Percentiles rank a stretch among this genome's conserved stretches.
Evolutionary conservation across 192 early-diverging fungal genomes (phyloP).

Genomic region (Mortierella hygrophila): DNA sequence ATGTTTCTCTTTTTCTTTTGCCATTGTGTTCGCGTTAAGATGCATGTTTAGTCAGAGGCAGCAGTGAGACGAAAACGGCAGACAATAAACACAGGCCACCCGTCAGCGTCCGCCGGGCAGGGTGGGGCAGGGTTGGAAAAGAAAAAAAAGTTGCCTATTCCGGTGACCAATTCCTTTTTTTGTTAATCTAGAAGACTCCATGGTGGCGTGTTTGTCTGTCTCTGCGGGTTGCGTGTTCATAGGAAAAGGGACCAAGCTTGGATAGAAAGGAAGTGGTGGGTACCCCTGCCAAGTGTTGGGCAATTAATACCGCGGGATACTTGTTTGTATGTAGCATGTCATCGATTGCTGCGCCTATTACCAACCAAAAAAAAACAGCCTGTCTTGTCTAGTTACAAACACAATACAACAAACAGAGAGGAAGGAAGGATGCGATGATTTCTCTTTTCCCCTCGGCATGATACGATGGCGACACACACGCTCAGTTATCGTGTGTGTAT

Average conservation of each 20-base stretch:
- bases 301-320: background rate
- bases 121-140: background rate
- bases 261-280: background rate
- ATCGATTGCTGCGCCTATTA: background rate
- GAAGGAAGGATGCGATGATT: background rate
- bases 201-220: background rate
- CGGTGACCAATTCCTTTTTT: background rate
- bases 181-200: slow-evolving; percentile 2
- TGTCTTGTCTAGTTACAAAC: background rate
- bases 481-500: background rate
- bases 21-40: background rate
- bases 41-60: background rate
- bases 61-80: background rate
- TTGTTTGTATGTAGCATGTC: background rate
- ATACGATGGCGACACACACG: background rate
- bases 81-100: background rate
- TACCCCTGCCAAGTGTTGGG: background rate
- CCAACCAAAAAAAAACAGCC: background rate
- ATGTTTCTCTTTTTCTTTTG: background rate
- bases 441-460: background rate
- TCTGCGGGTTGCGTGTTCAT: background rate
- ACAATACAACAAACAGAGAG: background rate
- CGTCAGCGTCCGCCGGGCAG: background rate
- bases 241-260: background rate
- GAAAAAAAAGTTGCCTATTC: background rate